These are phyloP conservation scores for Fusarium sp. DNA, from an alignment of 2,329 filamentous ascomycete genomes.

Conservation along the genomic window DNA sequence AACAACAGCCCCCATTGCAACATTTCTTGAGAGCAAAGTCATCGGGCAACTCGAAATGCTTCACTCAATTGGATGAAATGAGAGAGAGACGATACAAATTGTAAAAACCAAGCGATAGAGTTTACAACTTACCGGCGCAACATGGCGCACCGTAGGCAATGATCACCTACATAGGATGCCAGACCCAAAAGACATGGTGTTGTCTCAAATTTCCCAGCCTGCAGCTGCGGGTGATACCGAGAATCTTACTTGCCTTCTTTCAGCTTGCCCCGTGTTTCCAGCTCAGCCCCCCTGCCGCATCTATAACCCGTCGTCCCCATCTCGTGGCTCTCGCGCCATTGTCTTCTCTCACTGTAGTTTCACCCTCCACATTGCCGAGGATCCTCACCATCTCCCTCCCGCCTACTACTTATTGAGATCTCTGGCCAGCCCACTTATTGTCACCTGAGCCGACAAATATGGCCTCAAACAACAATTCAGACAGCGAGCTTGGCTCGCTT, in stretches of 20 bases:
- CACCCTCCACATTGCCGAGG: too few relatives aligned
- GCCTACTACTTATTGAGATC: not conserved
- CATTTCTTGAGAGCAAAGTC: not conserved
- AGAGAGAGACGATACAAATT: too few relatives aligned
- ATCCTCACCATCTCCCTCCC: not conserved
- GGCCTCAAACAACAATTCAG: not conserved
- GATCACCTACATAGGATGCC: too few relatives aligned
- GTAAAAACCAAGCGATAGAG: too few relatives aligned
- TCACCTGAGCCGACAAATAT: not conserved
- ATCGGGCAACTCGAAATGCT: too few relatives aligned
- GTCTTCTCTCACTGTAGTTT: not conserved
- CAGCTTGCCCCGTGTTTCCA: not conserved
- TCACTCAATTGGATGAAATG: too few relatives aligned
- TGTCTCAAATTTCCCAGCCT: constrained; percentile 4
- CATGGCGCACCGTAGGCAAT: too few relatives aligned
- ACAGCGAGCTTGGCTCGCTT: constrained; percentile 7
- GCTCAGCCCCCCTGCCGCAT: constrained; percentile 10
- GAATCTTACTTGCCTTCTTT: not conserved
- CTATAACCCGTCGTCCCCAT: too few relatives aligned
- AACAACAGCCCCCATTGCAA: constrained; percentile 22
- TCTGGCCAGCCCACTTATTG: not conserved
- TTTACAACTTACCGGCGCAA: too few relatives aligned
- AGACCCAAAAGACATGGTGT: not conserved
- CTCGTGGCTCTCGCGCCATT: not conserved
- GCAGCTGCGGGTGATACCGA: constrained; percentile 20